These are phyloP conservation scores for Colletotrichum godetiae DNA, from an alignment of 2,329 filamentous ascomycete genomes.

Conservation along the genomic window DNA sequence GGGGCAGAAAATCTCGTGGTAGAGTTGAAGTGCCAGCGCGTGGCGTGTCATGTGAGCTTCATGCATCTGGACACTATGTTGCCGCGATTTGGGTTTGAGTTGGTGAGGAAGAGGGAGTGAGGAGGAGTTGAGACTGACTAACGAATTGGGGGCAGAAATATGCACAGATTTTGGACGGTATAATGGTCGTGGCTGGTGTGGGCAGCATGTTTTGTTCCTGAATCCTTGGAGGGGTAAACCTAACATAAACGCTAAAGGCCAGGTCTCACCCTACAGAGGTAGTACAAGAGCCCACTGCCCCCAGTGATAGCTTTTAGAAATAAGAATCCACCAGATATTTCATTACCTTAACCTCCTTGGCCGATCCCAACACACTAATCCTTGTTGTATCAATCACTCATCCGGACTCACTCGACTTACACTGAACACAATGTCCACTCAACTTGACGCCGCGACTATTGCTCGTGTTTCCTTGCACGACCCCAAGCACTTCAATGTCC, in stretches of 20 bases:
- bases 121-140: too few species aligned
- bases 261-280: too few species aligned
- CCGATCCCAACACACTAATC: neutral
- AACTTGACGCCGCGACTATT: constrained; percentile 37
- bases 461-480: constrained; percentile 35
- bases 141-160: too few species aligned
- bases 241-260: too few species aligned
- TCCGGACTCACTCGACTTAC: neutral
- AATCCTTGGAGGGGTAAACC: too few species aligned
- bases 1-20: constrained; percentile 5
- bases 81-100: constrained; percentile 23
- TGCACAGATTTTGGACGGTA: too few species aligned
- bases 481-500: neutral
- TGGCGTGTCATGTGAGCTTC: constrained; percentile 20
- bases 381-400: neutral
- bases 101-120: neutral
- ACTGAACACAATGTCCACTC: constrained; percentile 34
- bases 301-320: too few species aligned
- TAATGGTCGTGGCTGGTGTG: too few species aligned
- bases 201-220: too few species aligned
- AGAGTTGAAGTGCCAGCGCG: constrained; percentile 20
- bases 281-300: too few species aligned
- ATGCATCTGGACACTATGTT: constrained; percentile 13
- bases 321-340: too few species aligned
- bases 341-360: neutral